These are phyloP conservation scores for Gracilaria domingensis DNA, from an alignment of 23 red algal species.

Conservation along the genomic window DNA sequence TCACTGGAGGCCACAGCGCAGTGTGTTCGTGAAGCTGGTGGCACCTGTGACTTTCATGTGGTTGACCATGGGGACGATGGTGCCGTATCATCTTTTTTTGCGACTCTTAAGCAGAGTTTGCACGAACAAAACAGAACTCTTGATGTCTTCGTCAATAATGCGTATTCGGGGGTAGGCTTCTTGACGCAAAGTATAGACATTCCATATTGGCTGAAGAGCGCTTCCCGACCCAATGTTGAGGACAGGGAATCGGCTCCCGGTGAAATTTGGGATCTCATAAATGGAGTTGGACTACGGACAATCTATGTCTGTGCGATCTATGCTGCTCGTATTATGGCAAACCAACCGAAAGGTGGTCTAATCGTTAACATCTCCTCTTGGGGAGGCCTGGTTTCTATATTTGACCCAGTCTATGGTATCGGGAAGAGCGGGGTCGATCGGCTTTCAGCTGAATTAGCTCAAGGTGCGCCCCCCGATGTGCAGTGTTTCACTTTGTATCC, in stretches of 20 bases:
- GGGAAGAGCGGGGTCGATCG: constrained; percentile 67
- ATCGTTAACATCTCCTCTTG: constrained; percentile 69
- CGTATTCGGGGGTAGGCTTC: constrained; percentile 51
- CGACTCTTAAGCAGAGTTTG: background rate
- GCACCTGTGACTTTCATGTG: constrained; percentile 56
- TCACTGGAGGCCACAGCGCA: constrained; percentile 48
- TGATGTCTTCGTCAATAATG: constrained; percentile 86
- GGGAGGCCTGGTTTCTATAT: constrained; percentile 60
- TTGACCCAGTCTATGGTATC: constrained; percentile 70
- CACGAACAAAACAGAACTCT: constrained; percentile 19
- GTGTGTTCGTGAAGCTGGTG: constrained; percentile 49
- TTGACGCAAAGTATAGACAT: constrained; percentile 10
- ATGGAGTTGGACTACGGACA: constrained; percentile 62
- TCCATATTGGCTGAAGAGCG: constrained; percentile 63
- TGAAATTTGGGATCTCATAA: constrained; percentile 65
- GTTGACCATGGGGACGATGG: constrained; percentile 70
- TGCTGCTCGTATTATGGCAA: constrained; percentile 56
- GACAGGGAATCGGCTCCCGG: constrained; percentile 53
- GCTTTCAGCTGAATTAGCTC: constrained; percentile 59
- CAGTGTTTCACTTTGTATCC: constrained; percentile 57
- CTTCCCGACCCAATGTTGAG: background rate
- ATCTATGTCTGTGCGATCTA: constrained; percentile 52
- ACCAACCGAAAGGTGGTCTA: constrained; percentile 23
- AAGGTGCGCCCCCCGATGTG: constrained; percentile 19
- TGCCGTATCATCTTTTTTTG: constrained; percentile 34